A percentile compares a stretch with the other conserved stretches of the same genome.
Evolutionary conservation across 179 eudicot genomes (phyloP).

Genomic region (Spinacia oleracea): DNA sequence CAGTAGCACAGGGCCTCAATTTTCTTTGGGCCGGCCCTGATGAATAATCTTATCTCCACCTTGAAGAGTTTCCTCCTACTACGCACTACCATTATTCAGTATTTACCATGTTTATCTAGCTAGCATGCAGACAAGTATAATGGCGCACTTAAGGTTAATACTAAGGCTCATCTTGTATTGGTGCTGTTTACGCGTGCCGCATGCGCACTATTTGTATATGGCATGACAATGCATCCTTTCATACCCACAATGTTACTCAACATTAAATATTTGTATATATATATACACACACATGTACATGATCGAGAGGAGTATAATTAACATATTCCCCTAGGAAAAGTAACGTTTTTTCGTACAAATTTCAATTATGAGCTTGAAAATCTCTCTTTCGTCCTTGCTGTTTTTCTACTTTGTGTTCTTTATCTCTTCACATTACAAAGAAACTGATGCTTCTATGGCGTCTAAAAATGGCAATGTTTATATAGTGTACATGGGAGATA

Average conservation of each 20-base stretch:
- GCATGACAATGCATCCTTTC: background rate
- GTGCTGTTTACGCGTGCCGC: slow-evolving; percentile 21
- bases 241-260: background rate
- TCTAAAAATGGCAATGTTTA: slow-evolving; percentile 32
- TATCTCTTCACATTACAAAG: slow-evolving; percentile 4
- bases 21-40: no score
- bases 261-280: slow-evolving; percentile 20
- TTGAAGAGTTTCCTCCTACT: background rate
- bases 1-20: no score
- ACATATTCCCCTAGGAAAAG: background rate
- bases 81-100: background rate
- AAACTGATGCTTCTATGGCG: slow-evolving; percentile 8
- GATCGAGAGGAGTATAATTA: background rate
- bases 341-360: background rate
- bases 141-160: slow-evolving; percentile 17
- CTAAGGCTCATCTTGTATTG: background rate
- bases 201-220: background rate
- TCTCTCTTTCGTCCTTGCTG: background rate
- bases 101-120: background rate
- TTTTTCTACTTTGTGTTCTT: slow-evolving; percentile 1
- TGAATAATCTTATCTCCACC: background rate
- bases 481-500: slow-evolving; percentile 71
- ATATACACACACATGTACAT: background rate
- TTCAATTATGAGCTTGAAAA: slow-evolving; percentile 9
- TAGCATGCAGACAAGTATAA: slow-evolving; percentile 1